Evolutionary conservation across 176 grass and related monocot species (phyloP).

Genomic region (Triticum urartu): DNA sequence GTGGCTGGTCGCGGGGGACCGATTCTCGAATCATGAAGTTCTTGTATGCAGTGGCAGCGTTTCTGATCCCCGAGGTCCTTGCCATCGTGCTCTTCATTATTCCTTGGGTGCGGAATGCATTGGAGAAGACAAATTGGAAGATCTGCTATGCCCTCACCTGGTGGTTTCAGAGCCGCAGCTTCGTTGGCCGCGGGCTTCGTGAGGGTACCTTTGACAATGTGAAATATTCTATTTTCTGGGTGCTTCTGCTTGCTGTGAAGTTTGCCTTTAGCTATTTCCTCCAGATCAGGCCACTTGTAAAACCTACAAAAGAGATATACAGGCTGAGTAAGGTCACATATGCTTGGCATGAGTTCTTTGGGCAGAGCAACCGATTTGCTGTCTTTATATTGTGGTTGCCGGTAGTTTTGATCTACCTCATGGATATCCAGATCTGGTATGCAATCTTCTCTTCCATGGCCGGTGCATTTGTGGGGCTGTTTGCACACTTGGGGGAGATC

Average conservation of each 20-base stretch:
- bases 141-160: slow-evolving; percentile 79
- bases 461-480: slow-evolving; percentile 80
- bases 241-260: slow-evolving; percentile 69
- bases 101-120: slow-evolving; percentile 74
- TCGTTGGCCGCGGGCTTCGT: slow-evolving; percentile 81
- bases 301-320: slow-evolving; percentile 71
- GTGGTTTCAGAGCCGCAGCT: slow-evolving; percentile 93
- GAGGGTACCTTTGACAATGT: slow-evolving; percentile 74
- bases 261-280: slow-evolving; percentile 91
- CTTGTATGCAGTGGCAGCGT: slow-evolving; percentile 58
- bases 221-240: slow-evolving; percentile 81
- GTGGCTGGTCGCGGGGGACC: slow-evolving; percentile 29
- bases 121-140: slow-evolving; percentile 90
- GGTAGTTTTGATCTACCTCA: slow-evolving; percentile 90
- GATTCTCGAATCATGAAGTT: slow-evolving; percentile 49
- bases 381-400: slow-evolving; percentile 80
- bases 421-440: slow-evolving; percentile 99
- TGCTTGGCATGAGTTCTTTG: slow-evolving; percentile 89
- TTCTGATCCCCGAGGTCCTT: slow-evolving; percentile 74
- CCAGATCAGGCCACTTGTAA: slow-evolving; percentile 83
- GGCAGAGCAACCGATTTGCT: slow-evolving; percentile 66
- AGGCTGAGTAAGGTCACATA: slow-evolving; percentile 40
- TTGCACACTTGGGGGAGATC: slow-evolving; percentile 87
- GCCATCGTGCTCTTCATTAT: slow-evolving; percentile 69
- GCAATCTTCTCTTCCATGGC: slow-evolving; percentile 80